Evolutionary conservation across 2,329 filamentous ascomycete genomes (phyloP).

Genomic region (Graphilbum ipis-grandicollis): DNA sequence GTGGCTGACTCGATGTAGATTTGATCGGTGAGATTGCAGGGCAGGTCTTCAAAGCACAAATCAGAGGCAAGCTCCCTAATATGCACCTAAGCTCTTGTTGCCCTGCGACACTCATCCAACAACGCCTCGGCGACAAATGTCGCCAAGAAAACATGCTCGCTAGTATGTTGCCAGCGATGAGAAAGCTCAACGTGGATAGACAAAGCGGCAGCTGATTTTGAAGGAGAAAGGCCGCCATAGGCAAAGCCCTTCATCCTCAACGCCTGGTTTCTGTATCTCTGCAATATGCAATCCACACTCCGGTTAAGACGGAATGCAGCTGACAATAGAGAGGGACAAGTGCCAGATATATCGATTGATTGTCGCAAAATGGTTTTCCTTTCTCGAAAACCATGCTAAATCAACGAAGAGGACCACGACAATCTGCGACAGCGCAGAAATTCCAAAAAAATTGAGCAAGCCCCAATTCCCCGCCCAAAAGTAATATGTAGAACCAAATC

Average conservation of each 20-base stretch:
- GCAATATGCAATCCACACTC: constrained; percentile 16
- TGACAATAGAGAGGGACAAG: constrained; percentile 38
- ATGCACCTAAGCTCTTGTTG: not conserved
- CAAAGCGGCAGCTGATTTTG: constrained; percentile 51
- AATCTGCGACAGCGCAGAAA: constrained; percentile 37
- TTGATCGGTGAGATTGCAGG: constrained; percentile 55
- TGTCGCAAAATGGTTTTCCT: constrained; percentile 13
- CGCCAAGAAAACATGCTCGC: constrained; percentile 25
- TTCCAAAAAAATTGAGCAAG: not conserved
- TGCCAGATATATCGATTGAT: constrained; percentile 67
- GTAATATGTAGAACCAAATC: not conserved
- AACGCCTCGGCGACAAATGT: constrained; percentile 42
- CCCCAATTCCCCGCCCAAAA: not conserved
- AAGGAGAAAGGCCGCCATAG: constrained; percentile 41
- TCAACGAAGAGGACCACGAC: constrained; percentile 73
- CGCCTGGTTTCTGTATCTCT: constrained; percentile 47
- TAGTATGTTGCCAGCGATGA: not conserved
- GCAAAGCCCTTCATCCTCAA: constrained; percentile 54
- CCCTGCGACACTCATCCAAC: constrained; percentile 45
- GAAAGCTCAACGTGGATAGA: constrained; percentile 9
- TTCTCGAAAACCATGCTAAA: not conserved
- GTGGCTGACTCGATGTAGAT: constrained; percentile 70
- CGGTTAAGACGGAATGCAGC: constrained; percentile 16
- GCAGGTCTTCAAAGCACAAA: not conserved
- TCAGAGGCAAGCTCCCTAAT: not conserved